A percentile compares a stretch with the other conserved stretches of the same genome.
phyloP scores from a whole-genome alignment of 768 basidiomycete species.

The Hypsizygus marmoreus region DNA sequence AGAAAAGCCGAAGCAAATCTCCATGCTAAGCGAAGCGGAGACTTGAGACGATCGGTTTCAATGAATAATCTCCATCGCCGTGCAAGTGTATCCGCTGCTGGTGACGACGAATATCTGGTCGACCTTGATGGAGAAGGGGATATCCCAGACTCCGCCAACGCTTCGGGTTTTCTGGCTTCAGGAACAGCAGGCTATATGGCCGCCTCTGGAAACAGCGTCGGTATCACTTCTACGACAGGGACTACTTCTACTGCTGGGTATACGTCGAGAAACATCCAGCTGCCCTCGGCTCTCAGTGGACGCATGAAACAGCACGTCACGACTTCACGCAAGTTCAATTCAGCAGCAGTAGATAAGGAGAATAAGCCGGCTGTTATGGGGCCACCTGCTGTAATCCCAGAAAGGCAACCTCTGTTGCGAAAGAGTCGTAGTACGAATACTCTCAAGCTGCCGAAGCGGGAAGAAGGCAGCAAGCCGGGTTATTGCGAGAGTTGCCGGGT shows the following conservation, averaged over 20 bases:
- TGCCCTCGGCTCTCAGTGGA: slow-evolving; percentile 56
- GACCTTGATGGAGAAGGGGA: slow-evolving; percentile 47
- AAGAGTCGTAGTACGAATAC: slow-evolving; percentile 86
- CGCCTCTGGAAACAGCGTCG: slow-evolving; percentile 94
- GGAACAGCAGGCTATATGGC: slow-evolving; percentile 67
- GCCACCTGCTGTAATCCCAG: slow-evolving; percentile 63
- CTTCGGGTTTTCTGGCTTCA: slow-evolving; percentile 72
- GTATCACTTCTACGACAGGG: slow-evolving; percentile 87
- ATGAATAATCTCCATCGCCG: slow-evolving; percentile 74
- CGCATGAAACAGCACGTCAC: slow-evolving; percentile 66
- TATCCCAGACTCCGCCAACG: slow-evolving; percentile 57
- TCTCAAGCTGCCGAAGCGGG: slow-evolving; percentile 70
- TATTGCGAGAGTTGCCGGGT: slow-evolving; percentile 96
- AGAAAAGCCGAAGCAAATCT: slow-evolving; percentile 39
- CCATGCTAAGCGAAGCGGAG: slow-evolving; percentile 37
- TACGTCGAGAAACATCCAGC: slow-evolving; percentile 44
- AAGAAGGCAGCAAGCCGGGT: slow-evolving; percentile 89
- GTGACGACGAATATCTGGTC: slow-evolving; percentile 27
- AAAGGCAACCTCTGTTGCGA: slow-evolving; percentile 52
- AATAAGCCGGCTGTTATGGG: slow-evolving; percentile 56
- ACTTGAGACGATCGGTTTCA: slow-evolving; percentile 74
- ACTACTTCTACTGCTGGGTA: slow-evolving; percentile 71
- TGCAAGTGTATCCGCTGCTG: slow-evolving; percentile 32
- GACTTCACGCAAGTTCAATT: slow-evolving; percentile 58
- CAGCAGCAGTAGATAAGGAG: slow-evolving; percentile 24